Conservation (phyloP, 768 basidiomycete species). For the Amanita polypyramis region DNA sequence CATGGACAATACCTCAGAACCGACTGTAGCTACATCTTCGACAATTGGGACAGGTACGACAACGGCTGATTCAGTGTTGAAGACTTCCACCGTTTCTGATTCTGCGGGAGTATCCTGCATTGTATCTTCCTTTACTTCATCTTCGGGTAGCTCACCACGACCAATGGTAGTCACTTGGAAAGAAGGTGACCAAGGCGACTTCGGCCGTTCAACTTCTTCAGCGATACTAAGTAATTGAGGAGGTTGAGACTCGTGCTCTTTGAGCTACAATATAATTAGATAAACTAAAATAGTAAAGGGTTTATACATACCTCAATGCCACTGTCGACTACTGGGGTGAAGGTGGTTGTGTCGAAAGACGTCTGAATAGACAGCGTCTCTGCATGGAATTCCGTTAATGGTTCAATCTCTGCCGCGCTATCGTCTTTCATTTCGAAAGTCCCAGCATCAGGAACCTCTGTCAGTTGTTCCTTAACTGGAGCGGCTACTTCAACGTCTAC, state of each 20-base stretch:
- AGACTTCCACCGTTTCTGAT: background rate
- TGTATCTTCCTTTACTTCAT: constrained; percentile 11
- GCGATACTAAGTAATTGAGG: constrained; percentile 1
- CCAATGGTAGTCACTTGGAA: constrained; percentile 38
- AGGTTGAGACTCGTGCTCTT: constrained; percentile 1
- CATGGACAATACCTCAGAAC: constrained; percentile 1
- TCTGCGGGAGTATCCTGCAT: background rate
- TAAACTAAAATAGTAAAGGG: background rate
- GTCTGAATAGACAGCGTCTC: constrained; percentile 1
- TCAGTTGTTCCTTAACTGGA: too few relatives aligned
- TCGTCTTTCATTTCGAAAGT: background rate
- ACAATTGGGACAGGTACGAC: background rate
- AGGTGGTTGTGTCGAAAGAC: background rate
- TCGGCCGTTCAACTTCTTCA: constrained; percentile 28
- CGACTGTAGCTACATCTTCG: background rate
- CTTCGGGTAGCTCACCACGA: constrained; percentile 17
- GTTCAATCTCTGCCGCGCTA: background rate
- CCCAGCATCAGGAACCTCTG: too few relatives aligned
- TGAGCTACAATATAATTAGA: background rate
- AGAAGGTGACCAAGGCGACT: constrained; percentile 42
- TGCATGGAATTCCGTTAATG: background rate
- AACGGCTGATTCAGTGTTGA: background rate
- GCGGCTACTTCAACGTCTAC: background rate
- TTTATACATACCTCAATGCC: constrained; percentile 4
- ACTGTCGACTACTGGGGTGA: constrained; percentile 6